Evolutionary conservation across 192 early-diverging fungal genomes (phyloP).

Genomic region (Haplosporangium gracile): DNA sequence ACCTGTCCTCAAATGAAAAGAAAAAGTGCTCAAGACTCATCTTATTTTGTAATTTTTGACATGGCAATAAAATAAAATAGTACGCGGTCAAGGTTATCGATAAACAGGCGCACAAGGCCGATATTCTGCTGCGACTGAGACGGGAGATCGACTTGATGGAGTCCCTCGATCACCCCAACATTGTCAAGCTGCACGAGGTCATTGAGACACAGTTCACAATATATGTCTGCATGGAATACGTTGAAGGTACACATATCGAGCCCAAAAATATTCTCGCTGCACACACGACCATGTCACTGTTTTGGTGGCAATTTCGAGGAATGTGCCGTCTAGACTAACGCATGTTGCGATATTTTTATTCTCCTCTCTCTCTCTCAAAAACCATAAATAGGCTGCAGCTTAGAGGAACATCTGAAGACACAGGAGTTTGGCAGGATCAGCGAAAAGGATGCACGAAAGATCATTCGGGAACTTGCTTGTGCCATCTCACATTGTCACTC

Average conservation of each 20-base stretch:
- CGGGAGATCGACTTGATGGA: conserved; percentile 87
- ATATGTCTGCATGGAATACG: conserved; percentile 91
- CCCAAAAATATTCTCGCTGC: not conserved
- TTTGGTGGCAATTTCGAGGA: not conserved
- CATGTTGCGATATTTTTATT: not conserved
- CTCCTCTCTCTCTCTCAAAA: not conserved
- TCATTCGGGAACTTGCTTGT: conserved; percentile 87
- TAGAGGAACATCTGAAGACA: conserved; percentile 89
- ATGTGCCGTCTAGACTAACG: not conserved
- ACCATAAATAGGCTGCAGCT: conserved; percentile 74
- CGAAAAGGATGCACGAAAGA: conserved; percentile 88
- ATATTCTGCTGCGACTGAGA: conserved; percentile 75
- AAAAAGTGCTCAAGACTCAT: not conserved
- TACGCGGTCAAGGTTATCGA: conserved; percentile 65
- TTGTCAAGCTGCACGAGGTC: conserved; percentile 89
- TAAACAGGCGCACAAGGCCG: conserved; percentile 64
- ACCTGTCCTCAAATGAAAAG: not conserved
- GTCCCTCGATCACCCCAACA: conserved; percentile 89
- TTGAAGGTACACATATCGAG: conserved; percentile 57
- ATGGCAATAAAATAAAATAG: conserved; percentile 9
- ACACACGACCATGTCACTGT: not conserved
- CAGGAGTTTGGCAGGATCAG: conserved; percentile 75
- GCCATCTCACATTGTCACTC: conserved; percentile 82
- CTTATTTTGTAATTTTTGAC: not conserved
- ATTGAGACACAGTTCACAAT: conserved; percentile 84